These are phyloP conservation scores for Hymenoscyphus salicellus DNA, from an alignment of 2,329 filamentous ascomycete species.

Conservation along the genomic window DNA sequence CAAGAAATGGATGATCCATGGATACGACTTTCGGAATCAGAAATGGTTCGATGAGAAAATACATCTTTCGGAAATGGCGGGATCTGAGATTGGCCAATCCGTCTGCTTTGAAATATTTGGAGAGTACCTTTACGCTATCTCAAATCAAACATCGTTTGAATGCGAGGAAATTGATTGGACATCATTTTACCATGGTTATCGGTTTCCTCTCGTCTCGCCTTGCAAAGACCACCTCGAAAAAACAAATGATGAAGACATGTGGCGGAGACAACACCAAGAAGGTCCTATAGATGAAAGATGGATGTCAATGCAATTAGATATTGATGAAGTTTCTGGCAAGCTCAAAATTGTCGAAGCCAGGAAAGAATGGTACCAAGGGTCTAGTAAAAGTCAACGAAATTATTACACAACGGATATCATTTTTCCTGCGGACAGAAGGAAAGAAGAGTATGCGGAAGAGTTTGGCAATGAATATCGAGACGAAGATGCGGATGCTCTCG, in stretches of 20 bases:
- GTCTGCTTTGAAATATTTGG: slow-evolving; percentile 71
- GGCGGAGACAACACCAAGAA: slow-evolving; percentile 65
- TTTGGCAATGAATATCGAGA: slow-evolving; percentile 5
- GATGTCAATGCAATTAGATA: slow-evolving; percentile 62
- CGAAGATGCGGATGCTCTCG: slow-evolving; percentile 4
- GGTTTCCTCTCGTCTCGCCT: slow-evolving; percentile 55
- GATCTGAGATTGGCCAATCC: slow-evolving; percentile 62
- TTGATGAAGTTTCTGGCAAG: slow-evolving; percentile 56
- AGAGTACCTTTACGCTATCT: slow-evolving; percentile 65
- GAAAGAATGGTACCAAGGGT: slow-evolving; percentile 61
- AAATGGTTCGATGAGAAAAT: slow-evolving; percentile 46
- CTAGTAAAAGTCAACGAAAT: slow-evolving; percentile 58
- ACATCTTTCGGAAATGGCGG: slow-evolving; percentile 57
- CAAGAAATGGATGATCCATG: slow-evolving; percentile 60
- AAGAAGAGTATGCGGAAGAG: not conserved
- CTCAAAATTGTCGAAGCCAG: slow-evolving; percentile 65
- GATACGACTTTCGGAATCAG: slow-evolving; percentile 45
- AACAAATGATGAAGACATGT: slow-evolving; percentile 50
- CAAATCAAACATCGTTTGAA: slow-evolving; percentile 61
- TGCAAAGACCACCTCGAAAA: slow-evolving; percentile 40
- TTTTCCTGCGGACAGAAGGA: slow-evolving; percentile 36
- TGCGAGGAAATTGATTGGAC: slow-evolving; percentile 63
- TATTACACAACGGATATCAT: slow-evolving; percentile 61
- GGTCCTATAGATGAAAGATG: slow-evolving; percentile 73
- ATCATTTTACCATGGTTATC: slow-evolving; percentile 66